phyloP scores from a whole-genome alignment of 352 stramenopile genomes.

The Phytophthora rubi region DNA sequence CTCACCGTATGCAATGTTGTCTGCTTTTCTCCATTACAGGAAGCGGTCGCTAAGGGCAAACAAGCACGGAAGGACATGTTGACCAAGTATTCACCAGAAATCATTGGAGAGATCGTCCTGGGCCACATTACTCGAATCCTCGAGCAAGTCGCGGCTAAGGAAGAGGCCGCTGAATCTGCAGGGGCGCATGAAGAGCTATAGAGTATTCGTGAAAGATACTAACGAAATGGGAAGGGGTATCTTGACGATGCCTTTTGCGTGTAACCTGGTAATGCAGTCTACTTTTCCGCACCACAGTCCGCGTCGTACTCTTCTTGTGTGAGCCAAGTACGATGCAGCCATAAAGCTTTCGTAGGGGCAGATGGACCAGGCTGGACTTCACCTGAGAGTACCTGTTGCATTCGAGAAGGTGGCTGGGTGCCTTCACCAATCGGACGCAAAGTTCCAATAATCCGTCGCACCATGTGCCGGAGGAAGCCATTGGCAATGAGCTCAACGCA shows the following conservation, averaged over 20 bases:
- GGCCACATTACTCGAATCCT: constrained; percentile 72
- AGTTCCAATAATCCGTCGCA: constrained; percentile 86
- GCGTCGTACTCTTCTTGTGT: constrained; percentile 76
- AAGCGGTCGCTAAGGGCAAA: constrained; percentile 70
- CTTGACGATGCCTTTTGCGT: neutral
- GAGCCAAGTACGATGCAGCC: constrained; percentile 87
- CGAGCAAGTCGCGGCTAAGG: constrained; percentile 36
- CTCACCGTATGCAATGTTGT: neutral
- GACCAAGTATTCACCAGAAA: constrained; percentile 75
- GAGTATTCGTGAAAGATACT: constrained; percentile 7
- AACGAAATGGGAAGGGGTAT: neutral
- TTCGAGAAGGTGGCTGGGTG: constrained; percentile 50
- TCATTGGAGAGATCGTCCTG: constrained; percentile 77
- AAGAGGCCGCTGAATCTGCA: constrained; percentile 19
- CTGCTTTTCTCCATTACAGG: constrained; percentile 26
- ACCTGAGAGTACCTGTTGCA: constrained; percentile 75
- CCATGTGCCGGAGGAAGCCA: constrained; percentile 89
- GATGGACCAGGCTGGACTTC: constrained; percentile 65
- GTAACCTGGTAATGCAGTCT: constrained; percentile 2
- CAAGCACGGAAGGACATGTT: constrained; percentile 85
- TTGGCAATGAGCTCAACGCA: constrained; percentile 87
- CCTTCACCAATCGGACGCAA: constrained; percentile 83
- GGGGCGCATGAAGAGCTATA: constrained; percentile 65
- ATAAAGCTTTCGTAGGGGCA: constrained; percentile 78
- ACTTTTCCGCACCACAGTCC: constrained; percentile 42